phyloP scores from a whole-genome alignment of 495 filamentous ascomycete genomes.

The Geoglossum glabrum region DNA sequence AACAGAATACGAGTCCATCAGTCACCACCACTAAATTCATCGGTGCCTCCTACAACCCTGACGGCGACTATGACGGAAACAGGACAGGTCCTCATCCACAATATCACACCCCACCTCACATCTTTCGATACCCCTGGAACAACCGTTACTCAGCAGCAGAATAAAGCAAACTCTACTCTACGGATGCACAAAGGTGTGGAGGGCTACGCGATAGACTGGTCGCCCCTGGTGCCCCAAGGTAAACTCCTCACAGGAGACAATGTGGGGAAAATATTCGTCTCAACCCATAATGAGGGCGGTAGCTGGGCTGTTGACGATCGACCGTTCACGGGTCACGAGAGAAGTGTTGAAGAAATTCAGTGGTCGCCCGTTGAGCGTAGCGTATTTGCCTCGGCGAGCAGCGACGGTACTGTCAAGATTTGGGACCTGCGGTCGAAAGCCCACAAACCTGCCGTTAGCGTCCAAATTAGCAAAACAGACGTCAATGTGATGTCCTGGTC shows the following conservation, averaged over 20 bases:
- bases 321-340: constrained; percentile 62
- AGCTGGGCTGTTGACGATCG: constrained; percentile 67
- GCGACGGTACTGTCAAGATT: constrained; percentile 82
- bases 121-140: constrained; percentile 75
- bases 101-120: constrained; percentile 66
- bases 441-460: constrained; percentile 62
- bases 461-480: constrained; percentile 64
- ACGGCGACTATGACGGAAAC: constrained; percentile 86
- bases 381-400: constrained; percentile 83
- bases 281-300: constrained; percentile 66
- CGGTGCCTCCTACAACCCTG: constrained; percentile 51
- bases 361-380: constrained; percentile 85
- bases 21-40: constrained; percentile 44
- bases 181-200: constrained; percentile 69
- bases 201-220: constrained; percentile 93
- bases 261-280: constrained; percentile 69
- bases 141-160: constrained; percentile 54
- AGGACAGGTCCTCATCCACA: constrained; percentile 74
- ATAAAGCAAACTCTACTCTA: constrained; percentile 68
- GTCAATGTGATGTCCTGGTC: constrained; percentile 97
- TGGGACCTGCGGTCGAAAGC: constrained; percentile 88
- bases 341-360: constrained; percentile 83
- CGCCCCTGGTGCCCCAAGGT: constrained; percentile 48
- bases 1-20: constrained; percentile 83
- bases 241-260: constrained; percentile 87